phyloP scores from a whole-genome alignment of 176 grass and related monocot genomes.

The Phragmites australis region DNA sequence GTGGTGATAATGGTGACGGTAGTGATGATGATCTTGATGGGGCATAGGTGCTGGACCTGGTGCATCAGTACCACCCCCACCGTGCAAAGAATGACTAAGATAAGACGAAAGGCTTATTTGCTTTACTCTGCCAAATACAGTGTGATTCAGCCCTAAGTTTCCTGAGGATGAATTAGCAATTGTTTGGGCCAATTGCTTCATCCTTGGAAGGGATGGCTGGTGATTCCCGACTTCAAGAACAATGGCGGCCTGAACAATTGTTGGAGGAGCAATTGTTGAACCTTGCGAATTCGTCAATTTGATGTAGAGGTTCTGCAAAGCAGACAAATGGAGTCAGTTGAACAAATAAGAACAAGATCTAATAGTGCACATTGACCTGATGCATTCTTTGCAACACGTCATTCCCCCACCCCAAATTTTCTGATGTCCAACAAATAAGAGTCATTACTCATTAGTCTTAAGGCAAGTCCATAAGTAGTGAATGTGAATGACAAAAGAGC shows the following conservation, averaged over 20 bases:
- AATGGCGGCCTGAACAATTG: conserved; percentile 68
- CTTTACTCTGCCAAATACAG: conserved; percentile 86
- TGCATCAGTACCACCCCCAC: conserved; percentile 37
- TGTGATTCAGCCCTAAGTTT: conserved; percentile 84
- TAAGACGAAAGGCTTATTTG: conserved; percentile 78
- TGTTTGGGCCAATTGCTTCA: conserved; percentile 82
- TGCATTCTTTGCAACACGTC: neutral
- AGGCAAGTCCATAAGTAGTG: conserved; percentile 8
- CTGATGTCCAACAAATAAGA: conserved; percentile 10
- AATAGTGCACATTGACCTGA: neutral
- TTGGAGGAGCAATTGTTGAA: conserved; percentile 67
- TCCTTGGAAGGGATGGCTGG: conserved; percentile 68
- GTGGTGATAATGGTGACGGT: neutral
- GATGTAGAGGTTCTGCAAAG: conserved; percentile 76
- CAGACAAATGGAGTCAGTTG: no score
- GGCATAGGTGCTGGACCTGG: conserved; percentile 61
- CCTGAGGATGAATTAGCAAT: conserved; percentile 79
- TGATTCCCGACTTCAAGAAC: conserved; percentile 77
- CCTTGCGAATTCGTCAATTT: conserved; percentile 77
- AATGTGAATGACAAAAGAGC: neutral
- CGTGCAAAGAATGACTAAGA: conserved; percentile 72
- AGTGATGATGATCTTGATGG: conserved; percentile 39
- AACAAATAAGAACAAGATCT: conserved; percentile 26
- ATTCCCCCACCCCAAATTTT: neutral
- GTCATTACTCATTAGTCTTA: neutral